Evolutionary conservation across 2,329 filamentous ascomycete species (phyloP).

Genomic region (Alternaria arborescens): DNA sequence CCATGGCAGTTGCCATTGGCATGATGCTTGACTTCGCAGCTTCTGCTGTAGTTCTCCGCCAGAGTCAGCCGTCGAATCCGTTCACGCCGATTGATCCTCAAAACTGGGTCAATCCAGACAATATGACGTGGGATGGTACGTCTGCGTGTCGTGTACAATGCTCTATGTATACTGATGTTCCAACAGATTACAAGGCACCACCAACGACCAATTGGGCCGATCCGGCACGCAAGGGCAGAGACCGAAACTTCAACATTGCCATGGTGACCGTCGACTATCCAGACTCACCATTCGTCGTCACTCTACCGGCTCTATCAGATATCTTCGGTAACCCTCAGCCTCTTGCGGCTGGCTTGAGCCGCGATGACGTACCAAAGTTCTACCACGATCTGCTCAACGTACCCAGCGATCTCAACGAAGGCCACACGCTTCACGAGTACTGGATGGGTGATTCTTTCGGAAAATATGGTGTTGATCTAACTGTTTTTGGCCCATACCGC

Average conservation of each 20-base stretch:
- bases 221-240: constrained; percentile 54
- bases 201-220: constrained; percentile 61
- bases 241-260: constrained; percentile 65
- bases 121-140: constrained; percentile 56
- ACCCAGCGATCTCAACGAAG: constrained; percentile 59
- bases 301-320: constrained; percentile 56
- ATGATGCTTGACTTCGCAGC: constrained; percentile 27
- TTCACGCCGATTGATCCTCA: constrained; percentile 62
- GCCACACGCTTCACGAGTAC: constrained; percentile 65
- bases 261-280: constrained; percentile 63
- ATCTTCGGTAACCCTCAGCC: constrained; percentile 62
- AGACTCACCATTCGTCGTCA: constrained; percentile 61
- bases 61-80: constrained; percentile 46
- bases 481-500: constrained; percentile 62
- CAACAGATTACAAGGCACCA: constrained; percentile 53
- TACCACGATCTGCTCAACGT: constrained; percentile 63
- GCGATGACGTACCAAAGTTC: constrained; percentile 60
- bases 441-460: constrained; percentile 66
- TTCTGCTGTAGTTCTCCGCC: constrained; percentile 25
- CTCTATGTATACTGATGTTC: constrained; percentile 56
- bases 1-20: constrained; percentile 25
- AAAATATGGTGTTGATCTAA: constrained; percentile 62
- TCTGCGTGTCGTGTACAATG: constrained; percentile 47
- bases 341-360: constrained; percentile 51
- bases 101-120: constrained; percentile 62